Conservation (phyloP, 2,329 filamentous ascomycete species). For the Lecanicillium sp. region DNA sequence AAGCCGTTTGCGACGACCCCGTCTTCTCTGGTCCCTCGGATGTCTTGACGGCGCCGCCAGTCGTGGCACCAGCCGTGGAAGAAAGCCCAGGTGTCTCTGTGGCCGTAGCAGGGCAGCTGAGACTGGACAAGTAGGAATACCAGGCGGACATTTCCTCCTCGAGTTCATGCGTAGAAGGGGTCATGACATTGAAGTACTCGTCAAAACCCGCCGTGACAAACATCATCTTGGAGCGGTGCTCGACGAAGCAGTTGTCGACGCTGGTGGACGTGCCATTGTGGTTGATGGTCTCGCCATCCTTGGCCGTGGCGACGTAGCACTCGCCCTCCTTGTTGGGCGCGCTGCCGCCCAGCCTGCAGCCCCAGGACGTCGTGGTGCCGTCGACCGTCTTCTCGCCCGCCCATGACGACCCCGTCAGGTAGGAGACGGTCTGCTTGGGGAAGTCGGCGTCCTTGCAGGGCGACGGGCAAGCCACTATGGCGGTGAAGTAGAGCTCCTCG, state of each 20-base stretch:
- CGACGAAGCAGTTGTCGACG: not conserved
- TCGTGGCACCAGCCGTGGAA: no score
- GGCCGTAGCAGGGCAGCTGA: no score
- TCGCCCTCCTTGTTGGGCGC: not conserved
- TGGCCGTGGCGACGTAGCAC: not conserved
- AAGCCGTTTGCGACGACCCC: no score
- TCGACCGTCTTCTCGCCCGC: not conserved
- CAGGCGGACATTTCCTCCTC: no score
- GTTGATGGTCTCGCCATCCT: not conserved
- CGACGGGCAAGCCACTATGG: not conserved
- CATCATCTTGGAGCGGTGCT: not conserved
- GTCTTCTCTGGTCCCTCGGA: no score
- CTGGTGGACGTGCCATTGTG: not conserved
- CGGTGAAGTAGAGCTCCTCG: not conserved
- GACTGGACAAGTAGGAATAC: no score
- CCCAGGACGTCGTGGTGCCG: conserved; percentile 1
- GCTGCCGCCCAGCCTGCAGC: not conserved
- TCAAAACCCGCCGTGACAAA: conserved; percentile 1
- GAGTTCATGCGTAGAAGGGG: not conserved
- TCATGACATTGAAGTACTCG: not conserved
- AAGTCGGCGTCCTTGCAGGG: not conserved
- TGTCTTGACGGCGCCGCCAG: no score
- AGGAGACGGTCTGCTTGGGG: not conserved
- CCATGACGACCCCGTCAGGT: not conserved
- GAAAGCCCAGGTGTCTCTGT: no score